Percentiles rank a stretch among this genome's conserved stretches.
phyloP scores from a whole-genome alignment of 345 rosid genomes.

The Firmiana major region DNA sequence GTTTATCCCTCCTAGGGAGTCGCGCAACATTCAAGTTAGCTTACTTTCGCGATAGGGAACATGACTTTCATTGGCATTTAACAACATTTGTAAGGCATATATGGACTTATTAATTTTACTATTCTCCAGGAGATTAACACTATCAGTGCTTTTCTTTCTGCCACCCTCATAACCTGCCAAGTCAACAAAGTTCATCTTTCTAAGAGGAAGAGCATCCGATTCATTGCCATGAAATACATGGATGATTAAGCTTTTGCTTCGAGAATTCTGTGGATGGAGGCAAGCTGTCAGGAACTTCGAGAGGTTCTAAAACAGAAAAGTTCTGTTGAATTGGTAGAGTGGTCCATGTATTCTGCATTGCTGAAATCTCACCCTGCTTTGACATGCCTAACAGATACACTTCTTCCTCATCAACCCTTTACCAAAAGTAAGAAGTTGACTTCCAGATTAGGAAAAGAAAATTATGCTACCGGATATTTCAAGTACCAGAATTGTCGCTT shows the following conservation, averaged over 20 bases:
- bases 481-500: constrained; percentile 30
- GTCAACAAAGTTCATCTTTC: constrained; percentile 75
- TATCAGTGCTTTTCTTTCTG: constrained; percentile 41
- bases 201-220: constrained; percentile 17
- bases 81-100: constrained; percentile 70
- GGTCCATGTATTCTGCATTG: constrained; percentile 32
- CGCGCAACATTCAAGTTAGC: constrained; percentile 67
- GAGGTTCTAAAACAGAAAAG: constrained; percentile 19
- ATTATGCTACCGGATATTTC: constrained; percentile 25
- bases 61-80: constrained; percentile 53
- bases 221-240: constrained; percentile 25
- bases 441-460: constrained; percentile 27
- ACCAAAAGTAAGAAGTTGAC: constrained; percentile 25
- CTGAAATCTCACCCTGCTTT: constrained; percentile 30
- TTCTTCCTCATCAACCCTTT: constrained; percentile 38
- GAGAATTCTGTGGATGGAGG: constrained; percentile 19
- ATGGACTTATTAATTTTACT: constrained; percentile 57
- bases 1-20: constrained; percentile 54
- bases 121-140: constrained; percentile 38
- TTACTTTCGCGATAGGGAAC: constrained; percentile 85
- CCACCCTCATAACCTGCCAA: constrained; percentile 74
- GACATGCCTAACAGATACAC: constrained; percentile 37
- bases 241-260: constrained; percentile 56
- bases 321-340: constrained; percentile 26
- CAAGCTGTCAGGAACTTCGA: constrained; percentile 10